Base-by-base conservation (phyloP, 306 rosid genomes). In the Begonia fuchsioides region DNA sequence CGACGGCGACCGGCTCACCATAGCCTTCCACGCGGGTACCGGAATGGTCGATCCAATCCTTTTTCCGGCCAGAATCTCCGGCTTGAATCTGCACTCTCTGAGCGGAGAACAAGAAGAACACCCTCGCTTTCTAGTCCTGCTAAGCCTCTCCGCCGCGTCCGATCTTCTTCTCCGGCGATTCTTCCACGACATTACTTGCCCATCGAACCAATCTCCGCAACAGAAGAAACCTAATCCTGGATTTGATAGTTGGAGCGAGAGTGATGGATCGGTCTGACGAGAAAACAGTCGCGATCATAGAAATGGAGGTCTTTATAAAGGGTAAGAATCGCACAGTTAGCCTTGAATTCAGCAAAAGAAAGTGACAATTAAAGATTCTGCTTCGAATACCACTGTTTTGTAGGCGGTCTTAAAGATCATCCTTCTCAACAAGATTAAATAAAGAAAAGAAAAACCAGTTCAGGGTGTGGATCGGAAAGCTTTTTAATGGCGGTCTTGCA, bases 41-140 rank as follows among this genome's bases (percentile, higher is more conserved):
- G 90, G 86, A 15, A 83, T 84, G 56, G 39, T 77, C 0, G 77
- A 66, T n/a, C 93, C 84, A 46, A 77, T 87, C 47, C 67, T 59
- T 45, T 72, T 76, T 7, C 72, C 71, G 38, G 68, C 69, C 61
- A 76, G 65, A 70, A 80, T 70, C 32, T 72, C 66, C 43, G 80
- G 57, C 57, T 78, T 82, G 44, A 82, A 66, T 44, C 80, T 59
- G 64, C 72, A 67, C 39, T 67, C 75, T 47, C 68, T 56, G 40
- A 69, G 72, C 61, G 72, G 57, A 15, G 73, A 67, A 26, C 82
- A 75, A 1, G 86, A 81, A 1, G 78, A 72, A 15, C 80, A 70
- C 54, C 67, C 72, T 16, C 86, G 60, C 60, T 83, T 83, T 63
- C 93, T 82, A 68, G 70, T 68, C 72, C 70, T 78, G 64, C 70